Evolutionary conservation across 352 stramenopile genomes (phyloP).

Genomic region (Phytophthora hibernalis): DNA sequence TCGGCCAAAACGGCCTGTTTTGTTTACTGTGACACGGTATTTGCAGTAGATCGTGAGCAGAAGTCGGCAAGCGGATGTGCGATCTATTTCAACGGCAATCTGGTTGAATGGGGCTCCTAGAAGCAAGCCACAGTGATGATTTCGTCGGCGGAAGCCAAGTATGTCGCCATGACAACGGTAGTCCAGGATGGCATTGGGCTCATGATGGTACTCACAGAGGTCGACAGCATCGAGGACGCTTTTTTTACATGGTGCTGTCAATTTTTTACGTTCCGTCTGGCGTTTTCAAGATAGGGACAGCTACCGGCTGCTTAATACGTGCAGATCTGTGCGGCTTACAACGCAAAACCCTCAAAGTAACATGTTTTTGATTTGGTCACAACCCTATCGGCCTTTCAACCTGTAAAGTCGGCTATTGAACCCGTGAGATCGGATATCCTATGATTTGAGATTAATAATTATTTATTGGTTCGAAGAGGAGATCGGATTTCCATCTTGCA

Average conservation of each 20-base stretch:
- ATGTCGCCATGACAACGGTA: too few relatives aligned
- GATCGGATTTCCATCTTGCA: not conserved
- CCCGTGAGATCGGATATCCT: not conserved
- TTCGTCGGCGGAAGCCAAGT: too few relatives aligned
- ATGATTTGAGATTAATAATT: too few relatives aligned
- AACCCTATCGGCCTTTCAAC: not conserved
- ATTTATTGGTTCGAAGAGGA: too few relatives aligned
- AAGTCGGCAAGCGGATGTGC: too few relatives aligned
- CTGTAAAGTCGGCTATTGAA: not conserved
- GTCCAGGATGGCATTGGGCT: too few relatives aligned
- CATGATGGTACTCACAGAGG: not conserved
- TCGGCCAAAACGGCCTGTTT: not conserved
- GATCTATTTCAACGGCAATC: too few relatives aligned
- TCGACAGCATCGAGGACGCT: not conserved
- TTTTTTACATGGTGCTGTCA: not conserved
- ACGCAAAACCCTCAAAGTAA: not conserved
- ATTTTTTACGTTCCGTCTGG: not conserved
- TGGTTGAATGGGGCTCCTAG: too few relatives aligned
- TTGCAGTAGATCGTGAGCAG: too few relatives aligned
- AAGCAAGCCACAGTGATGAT: too few relatives aligned
- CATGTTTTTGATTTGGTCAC: not conserved
- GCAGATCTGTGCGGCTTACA: not conserved
- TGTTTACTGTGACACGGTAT: constrained; percentile 4
- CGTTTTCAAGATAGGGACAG: not conserved
- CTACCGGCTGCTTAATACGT: not conserved